Evolutionary conservation across 2,329 filamentous ascomycete species (phyloP).

Genomic region (Verticillium zaregamsianum): DNA sequence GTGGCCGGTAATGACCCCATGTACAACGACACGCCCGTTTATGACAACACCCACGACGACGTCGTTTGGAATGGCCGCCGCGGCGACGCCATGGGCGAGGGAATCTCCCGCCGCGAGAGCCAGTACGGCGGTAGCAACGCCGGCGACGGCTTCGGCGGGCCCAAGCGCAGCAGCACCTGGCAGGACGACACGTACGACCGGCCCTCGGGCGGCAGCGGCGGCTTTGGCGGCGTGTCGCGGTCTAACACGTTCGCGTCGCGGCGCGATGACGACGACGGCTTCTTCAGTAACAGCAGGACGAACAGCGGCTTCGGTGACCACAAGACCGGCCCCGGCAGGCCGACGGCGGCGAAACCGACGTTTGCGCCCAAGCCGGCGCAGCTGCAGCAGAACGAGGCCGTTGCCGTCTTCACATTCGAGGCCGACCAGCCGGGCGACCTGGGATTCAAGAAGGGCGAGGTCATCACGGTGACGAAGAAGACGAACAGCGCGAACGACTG

Average conservation of each 20-base stretch:
- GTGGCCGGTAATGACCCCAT: conserved; percentile 55
- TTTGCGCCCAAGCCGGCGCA: conserved; percentile 59
- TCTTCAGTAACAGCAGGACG: conserved; percentile 15
- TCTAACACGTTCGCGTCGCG: conserved; percentile 47
- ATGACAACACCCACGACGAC: conserved; percentile 78
- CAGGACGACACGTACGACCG: conserved; percentile 71
- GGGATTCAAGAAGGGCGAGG: conserved; percentile 88
- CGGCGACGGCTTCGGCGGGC: conserved; percentile 48
- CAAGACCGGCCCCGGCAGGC: conserved; percentile 64
- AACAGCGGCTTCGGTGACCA: conserved; percentile 38
- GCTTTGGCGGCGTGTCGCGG: conserved; percentile 35
- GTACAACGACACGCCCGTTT: conserved; percentile 93
- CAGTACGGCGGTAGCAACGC: conserved; percentile 26
- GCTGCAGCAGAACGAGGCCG: conserved; percentile 71
- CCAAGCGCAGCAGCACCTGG: conserved; percentile 66
- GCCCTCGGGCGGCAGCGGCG: conserved; percentile 25
- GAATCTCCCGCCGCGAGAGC: conserved; percentile 32
- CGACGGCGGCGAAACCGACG: conserved; percentile 84
- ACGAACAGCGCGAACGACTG: conserved; percentile 93
- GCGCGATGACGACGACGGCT: conserved; percentile 42
- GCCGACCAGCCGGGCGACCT: conserved; percentile 89
- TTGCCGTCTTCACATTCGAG: conserved; percentile 92
- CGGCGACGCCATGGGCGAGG: conserved; percentile 68
- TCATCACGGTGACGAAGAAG: conserved; percentile 92
- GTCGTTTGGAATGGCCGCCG: conserved; percentile 77